Evolutionary conservation across 768 basidiomycete species (phyloP).

Genomic region (Podaxis mareebaensis): DNA sequence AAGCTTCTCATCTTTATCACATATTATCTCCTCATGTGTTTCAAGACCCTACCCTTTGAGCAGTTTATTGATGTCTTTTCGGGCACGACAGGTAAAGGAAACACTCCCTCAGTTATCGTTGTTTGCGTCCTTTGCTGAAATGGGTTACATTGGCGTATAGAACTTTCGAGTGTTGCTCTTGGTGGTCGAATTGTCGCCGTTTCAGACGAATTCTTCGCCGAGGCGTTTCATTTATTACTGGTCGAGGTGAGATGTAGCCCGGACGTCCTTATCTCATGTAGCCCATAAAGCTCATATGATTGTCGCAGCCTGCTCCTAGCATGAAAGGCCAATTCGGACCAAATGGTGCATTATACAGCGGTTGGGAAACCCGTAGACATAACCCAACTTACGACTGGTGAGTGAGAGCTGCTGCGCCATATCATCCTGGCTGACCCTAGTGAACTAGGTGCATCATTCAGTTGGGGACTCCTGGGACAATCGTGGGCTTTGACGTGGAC

Average conservation of each 20-base stretch:
- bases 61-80: slow-evolving; percentile 49
- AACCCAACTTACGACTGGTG: slow-evolving; percentile 90
- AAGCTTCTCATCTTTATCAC: slow-evolving; percentile 1
- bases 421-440: neutral
- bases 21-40: slow-evolving; percentile 36
- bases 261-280: neutral
- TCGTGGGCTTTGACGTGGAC: slow-evolving; percentile 90
- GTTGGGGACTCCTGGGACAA: slow-evolving; percentile 72
- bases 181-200: slow-evolving; percentile 74
- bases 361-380: slow-evolving; percentile 93
- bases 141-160: slow-evolving; percentile 38
- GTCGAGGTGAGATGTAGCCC: slow-evolving; percentile 60
- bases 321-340: slow-evolving; percentile 97
- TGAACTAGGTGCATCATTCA: slow-evolving; percentile 80
- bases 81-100: slow-evolving; percentile 47
- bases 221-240: slow-evolving; percentile 78
- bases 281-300: slow-evolving; percentile 11
- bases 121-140: neutral
- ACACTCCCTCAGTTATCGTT: neutral
- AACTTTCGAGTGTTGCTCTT: slow-evolving; percentile 84
- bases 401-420: neutral
- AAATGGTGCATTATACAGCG: slow-evolving; percentile 90
- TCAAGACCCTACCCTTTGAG: slow-evolving; percentile 44
- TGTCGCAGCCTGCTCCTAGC: slow-evolving; percentile 72
- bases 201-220: slow-evolving; percentile 97